These are phyloP conservation scores for Sporothrix variecibatus DNA, from an alignment of 2,329 filamentous ascomycete species.

Conservation along the genomic window DNA sequence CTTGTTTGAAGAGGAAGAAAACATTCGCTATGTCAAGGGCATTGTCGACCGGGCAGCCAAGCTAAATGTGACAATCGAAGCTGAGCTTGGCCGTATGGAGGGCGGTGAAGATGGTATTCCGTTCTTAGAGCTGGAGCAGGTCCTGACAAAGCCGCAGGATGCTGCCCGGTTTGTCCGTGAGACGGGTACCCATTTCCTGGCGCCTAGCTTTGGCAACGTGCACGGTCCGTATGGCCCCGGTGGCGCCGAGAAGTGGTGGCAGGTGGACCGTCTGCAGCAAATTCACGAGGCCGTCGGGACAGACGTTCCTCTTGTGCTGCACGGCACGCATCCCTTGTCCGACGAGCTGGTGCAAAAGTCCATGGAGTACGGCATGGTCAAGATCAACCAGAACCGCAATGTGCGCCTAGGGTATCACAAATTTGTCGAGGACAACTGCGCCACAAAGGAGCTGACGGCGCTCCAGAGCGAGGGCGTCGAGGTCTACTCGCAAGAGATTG, in stretches of 20 bases:
- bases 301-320: neutral
- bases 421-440: neutral
- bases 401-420: conserved; percentile 1
- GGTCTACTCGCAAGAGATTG: conserved; percentile 13
- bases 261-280: neutral
- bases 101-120: conserved; percentile 62
- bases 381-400: conserved; percentile 18
- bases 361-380: conserved; percentile 11
- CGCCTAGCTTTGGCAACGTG: conserved; percentile 66
- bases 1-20: conserved; percentile 70
- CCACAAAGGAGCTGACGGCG: neutral
- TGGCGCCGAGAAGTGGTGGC: conserved; percentile 43
- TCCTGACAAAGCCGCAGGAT: conserved; percentile 61
- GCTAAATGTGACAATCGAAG: conserved; percentile 65
- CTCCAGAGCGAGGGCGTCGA: conserved; percentile 7
- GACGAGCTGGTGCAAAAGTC: conserved; percentile 1
- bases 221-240: conserved; percentile 63
- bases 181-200: conserved; percentile 64
- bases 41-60: conserved; percentile 63
- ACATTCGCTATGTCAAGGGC: conserved; percentile 62
- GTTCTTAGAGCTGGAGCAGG: conserved; percentile 47
- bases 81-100: conserved; percentile 68
- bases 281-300: neutral
- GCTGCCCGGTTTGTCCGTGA: conserved; percentile 58
- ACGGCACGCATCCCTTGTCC: conserved; percentile 11